Conservation (phyloP, 768 basidiomycete species). For the Megacollybia marginata region DNA sequence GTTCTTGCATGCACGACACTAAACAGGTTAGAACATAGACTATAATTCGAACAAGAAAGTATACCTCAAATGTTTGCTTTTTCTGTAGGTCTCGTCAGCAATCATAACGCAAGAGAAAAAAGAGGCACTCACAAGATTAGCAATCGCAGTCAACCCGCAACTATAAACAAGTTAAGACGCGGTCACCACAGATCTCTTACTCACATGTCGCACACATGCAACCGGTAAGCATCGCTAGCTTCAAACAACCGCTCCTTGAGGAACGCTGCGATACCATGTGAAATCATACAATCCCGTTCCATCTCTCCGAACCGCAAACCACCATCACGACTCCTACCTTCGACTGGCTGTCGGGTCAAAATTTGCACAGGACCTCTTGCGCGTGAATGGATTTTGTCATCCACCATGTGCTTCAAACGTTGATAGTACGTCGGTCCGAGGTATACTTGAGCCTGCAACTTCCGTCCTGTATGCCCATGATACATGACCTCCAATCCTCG, state of each 20-base stretch:
- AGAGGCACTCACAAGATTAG: conserved; percentile 69
- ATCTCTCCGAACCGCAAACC: conserved; percentile 99
- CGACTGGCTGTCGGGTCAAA: conserved; percentile 93
- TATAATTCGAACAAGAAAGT: conserved; percentile 22
- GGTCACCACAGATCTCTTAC: conserved; percentile 21
- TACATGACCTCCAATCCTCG: conserved; percentile 98
- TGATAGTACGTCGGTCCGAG: conserved; percentile 99
- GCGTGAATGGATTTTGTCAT: conserved; percentile 98
- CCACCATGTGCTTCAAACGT: conserved; percentile 98
- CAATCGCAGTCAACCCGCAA: conserved; percentile 95
- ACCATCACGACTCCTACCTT: conserved; percentile 97
- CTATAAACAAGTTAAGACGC: conserved; percentile 25
- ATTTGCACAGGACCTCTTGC: conserved; percentile 98
- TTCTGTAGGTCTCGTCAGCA: conserved; percentile 39
- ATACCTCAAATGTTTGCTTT: conserved; percentile 88
- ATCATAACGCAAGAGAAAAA: conserved; percentile 2
- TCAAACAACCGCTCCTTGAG: conserved; percentile 95
- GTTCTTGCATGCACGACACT: conserved; percentile 94
- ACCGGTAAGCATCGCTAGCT: conserved; percentile 85
- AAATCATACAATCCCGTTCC: conserved; percentile 99
- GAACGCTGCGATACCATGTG: conserved; percentile 97
- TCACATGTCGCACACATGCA: conserved; percentile 95
- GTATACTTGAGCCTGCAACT: conserved; percentile 96
- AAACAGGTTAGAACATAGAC: conserved; percentile 9
- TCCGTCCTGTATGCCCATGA: conserved; percentile 97